Conservation (phyloP, 2,329 filamentous ascomycete genomes). For the Chrysosporium keratinophilum region DNA sequence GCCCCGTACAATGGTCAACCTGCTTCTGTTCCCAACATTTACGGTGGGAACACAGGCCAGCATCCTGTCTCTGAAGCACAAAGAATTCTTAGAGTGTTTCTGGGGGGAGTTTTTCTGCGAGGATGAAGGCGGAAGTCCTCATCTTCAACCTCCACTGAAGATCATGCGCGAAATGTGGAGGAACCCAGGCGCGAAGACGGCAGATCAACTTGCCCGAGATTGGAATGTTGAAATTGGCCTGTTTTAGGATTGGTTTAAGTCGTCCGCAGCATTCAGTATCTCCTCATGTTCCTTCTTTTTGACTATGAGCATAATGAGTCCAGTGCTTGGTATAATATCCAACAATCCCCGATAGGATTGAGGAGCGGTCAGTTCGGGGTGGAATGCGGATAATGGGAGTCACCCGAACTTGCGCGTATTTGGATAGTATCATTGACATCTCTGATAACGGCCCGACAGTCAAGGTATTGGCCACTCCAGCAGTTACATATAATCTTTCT, state of each 20-base stretch:
- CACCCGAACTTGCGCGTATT: no score
- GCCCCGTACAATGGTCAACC: slow-evolving; percentile 4
- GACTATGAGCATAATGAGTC: no score
- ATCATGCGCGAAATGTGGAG: slow-evolving; percentile 12
- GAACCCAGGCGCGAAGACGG: background rate
- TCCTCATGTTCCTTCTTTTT: no score
- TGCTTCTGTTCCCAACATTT: slow-evolving; percentile 14
- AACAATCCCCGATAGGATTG: no score
- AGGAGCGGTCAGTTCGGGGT: no score
- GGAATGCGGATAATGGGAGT: no score
- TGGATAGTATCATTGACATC: no score
- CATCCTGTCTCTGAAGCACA: slow-evolving; percentile 5
- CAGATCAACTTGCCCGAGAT: slow-evolving; percentile 12
- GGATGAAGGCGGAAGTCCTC: slow-evolving; percentile 2
- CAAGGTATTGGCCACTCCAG: no score
- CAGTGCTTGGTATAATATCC: no score
- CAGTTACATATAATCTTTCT: no score
- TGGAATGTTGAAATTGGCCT: slow-evolving; percentile 12
- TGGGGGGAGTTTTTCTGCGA: slow-evolving; percentile 11
- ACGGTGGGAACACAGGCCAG: slow-evolving; percentile 9
- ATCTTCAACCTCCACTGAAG: slow-evolving; percentile 8
- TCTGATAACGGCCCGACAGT: no score
- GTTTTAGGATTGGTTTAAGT: slow-evolving; percentile 1
- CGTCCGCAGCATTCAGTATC: no score
- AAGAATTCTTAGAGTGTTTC: slow-evolving; percentile 7